A percentile compares a stretch with the other conserved stretches of the same genome.
Conservation (phyloP, 2,329 filamentous ascomycete species). For the Phoma sp. region DNA sequence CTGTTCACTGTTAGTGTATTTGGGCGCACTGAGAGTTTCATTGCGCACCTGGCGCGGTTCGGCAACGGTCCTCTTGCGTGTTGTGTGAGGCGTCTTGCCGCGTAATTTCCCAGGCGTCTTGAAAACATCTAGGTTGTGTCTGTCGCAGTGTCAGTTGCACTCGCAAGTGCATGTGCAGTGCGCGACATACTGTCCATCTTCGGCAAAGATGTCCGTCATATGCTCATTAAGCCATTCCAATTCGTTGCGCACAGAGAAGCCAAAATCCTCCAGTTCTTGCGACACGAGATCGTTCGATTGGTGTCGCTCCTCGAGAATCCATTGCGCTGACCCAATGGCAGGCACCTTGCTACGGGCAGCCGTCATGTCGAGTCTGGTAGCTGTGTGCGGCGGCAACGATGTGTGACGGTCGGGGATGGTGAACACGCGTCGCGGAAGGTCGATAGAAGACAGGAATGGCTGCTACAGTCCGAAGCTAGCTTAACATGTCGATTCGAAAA, state of each 20-base stretch:
- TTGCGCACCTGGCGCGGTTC: conserved; percentile 69
- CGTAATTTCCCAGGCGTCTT: conserved; percentile 88
- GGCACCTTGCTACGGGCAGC: conserved; percentile 43
- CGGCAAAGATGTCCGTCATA: conserved; percentile 91
- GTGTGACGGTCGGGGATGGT: conserved; percentile 8
- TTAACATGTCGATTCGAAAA: conserved; percentile 26
- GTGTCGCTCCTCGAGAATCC: conserved; percentile 84
- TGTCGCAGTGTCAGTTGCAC: conserved; percentile 51
- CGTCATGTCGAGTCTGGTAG: conserved; percentile 35
- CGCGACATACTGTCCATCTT: conserved; percentile 78
- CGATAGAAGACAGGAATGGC: conserved; percentile 19
- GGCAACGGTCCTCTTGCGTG: conserved; percentile 61
- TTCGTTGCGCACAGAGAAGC: conserved; percentile 90
- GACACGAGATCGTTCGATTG: conserved; percentile 77
- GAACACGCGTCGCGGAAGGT: conserved; percentile 34
- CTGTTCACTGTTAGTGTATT: conserved; percentile 42
- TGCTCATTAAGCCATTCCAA: conserved; percentile 99
- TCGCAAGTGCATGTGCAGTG: conserved; percentile 9
- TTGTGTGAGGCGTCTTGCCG: conserved; percentile 79
- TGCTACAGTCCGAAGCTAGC: conserved; percentile 18
- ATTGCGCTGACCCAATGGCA: conserved; percentile 80
- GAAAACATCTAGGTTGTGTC: conserved; percentile 93
- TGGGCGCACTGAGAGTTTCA: conserved; percentile 54
- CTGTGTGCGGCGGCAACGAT: conserved; percentile 5
- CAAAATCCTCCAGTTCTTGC: conserved; percentile 89